phyloP scores from a whole-genome alignment of 192 early-diverging fungal genomes.

The Tieghemiomyces parasiticus region DNA sequence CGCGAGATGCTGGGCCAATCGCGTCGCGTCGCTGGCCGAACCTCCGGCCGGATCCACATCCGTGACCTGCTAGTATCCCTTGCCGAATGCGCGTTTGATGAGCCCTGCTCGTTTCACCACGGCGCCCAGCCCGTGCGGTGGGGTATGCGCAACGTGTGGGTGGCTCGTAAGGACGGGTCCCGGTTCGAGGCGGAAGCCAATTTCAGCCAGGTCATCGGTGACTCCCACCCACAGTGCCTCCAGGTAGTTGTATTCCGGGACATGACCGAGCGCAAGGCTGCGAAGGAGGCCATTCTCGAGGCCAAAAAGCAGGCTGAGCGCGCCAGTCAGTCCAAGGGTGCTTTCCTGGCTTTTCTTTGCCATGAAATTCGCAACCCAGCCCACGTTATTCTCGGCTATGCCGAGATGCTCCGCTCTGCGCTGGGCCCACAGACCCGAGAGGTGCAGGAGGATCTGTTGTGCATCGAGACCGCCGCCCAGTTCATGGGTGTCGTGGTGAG shows the following conservation, averaged over 20 bases:
- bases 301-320: constrained; percentile 20
- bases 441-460: constrained; percentile 13
- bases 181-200: constrained; percentile 18
- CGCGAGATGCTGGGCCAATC: neutral
- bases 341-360: constrained; percentile 20
- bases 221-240: constrained; percentile 13
- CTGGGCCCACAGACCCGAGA: constrained; percentile 10
- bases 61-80: constrained; percentile 4
- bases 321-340: constrained; percentile 13
- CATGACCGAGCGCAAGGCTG: constrained; percentile 12
- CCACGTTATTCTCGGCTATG: constrained; percentile 19
- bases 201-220: constrained; percentile 17
- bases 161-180: constrained; percentile 14
- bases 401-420: constrained; percentile 13
- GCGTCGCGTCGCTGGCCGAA: too few species aligned
- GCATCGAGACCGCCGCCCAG: constrained; percentile 15
- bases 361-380: constrained; percentile 23
- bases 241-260: constrained; percentile 21
- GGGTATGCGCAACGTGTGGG: constrained; percentile 13
- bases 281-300: constrained; percentile 13
- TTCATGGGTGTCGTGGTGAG: constrained; percentile 18
- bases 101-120: constrained; percentile 4
- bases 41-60: neutral
- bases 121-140: constrained; percentile 2
- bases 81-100: neutral